phyloP scores from a whole-genome alignment of 139 green algal genomes.

The Yamagishiella unicocca region DNA sequence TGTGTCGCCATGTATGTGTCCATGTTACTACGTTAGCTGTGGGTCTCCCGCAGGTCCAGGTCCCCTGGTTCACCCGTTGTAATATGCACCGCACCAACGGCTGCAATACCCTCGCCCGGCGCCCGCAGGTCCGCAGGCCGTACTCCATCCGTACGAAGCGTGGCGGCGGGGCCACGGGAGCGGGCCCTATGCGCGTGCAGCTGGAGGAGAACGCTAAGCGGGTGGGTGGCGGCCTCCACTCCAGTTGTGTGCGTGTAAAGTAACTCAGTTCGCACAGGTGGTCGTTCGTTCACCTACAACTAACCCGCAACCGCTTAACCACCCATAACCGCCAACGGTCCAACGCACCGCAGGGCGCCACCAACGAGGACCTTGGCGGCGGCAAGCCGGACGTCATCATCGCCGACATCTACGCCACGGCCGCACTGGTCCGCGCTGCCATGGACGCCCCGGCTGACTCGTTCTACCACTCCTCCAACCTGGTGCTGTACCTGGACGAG shows the following conservation, averaged over 20 bases:
- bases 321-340: not conserved
- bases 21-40: no score
- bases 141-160: slow-evolving; percentile 68
- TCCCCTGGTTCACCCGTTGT: no score
- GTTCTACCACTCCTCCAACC: slow-evolving; percentile 40
- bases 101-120: not conserved
- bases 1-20: no score
- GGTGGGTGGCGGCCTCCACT: not conserved
- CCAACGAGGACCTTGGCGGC: slow-evolving; percentile 42
- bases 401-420: slow-evolving; percentile 50
- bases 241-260: no score
- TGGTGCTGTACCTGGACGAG: slow-evolving; percentile 70
- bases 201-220: slow-evolving; percentile 29
- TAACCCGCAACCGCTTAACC: not conserved
- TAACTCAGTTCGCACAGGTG: no score
- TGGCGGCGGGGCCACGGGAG: slow-evolving; percentile 15
- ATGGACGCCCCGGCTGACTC: not conserved
- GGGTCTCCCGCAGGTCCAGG: no score
- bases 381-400: slow-evolving; percentile 55
- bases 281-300: no score
- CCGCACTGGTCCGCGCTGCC: slow-evolving; percentile 29
- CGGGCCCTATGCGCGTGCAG: slow-evolving; percentile 58
- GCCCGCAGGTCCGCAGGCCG: slow-evolving; percentile 64
- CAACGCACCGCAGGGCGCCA: not conserved
- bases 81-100: no score